Conservation (phyloP, 1,139 yeast species). For the Kodamaea plutei region DNA sequence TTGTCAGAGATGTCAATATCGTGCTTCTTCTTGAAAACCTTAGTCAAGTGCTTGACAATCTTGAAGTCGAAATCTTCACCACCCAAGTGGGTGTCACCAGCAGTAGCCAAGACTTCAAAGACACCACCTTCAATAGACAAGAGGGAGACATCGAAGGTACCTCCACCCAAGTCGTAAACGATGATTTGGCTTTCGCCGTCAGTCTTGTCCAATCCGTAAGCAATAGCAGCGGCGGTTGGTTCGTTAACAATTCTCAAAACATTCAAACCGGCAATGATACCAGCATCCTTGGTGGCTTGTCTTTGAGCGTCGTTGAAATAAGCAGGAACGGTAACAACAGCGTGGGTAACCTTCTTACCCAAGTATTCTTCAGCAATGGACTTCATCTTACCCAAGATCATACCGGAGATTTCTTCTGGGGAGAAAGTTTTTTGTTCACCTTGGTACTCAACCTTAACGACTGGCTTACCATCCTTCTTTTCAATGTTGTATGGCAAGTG, state of each 20-base stretch:
- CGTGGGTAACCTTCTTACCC: constrained; percentile 86
- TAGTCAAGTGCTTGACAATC: constrained; percentile 79
- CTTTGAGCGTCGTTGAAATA: constrained; percentile 98
- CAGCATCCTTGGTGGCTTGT: constrained; percentile 98
- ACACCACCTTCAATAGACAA: constrained; percentile 52
- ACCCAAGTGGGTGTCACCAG: constrained; percentile 55
- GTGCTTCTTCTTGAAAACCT: constrained; percentile 85
- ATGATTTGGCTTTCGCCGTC: constrained; percentile 47
- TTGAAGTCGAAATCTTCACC: constrained; percentile 97
- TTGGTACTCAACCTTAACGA: constrained; percentile 64
- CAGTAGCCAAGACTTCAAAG: constrained; percentile 49
- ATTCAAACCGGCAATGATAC: constrained; percentile 92
- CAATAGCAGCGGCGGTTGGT: constrained; percentile 98
- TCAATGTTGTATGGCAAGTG: constrained; percentile 72
- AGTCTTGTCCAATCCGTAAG: constrained; percentile 90
- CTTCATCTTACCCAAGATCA: constrained; percentile 91
- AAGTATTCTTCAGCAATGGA: constrained; percentile 88
- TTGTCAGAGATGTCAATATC: constrained; percentile 70
- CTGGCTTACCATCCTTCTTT: constrained; percentile 74
- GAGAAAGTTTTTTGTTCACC: constrained; percentile 63
- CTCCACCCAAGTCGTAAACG: constrained; percentile 54
- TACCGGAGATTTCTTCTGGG: constrained; percentile 89
- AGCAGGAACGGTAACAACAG: constrained; percentile 96
- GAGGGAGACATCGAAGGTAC: constrained; percentile 51
- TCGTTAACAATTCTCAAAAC: constrained; percentile 94